Base-by-base conservation (phyloP, 2,329 filamentous ascomycete genomes). In the Talaromyces sp. region DNA sequence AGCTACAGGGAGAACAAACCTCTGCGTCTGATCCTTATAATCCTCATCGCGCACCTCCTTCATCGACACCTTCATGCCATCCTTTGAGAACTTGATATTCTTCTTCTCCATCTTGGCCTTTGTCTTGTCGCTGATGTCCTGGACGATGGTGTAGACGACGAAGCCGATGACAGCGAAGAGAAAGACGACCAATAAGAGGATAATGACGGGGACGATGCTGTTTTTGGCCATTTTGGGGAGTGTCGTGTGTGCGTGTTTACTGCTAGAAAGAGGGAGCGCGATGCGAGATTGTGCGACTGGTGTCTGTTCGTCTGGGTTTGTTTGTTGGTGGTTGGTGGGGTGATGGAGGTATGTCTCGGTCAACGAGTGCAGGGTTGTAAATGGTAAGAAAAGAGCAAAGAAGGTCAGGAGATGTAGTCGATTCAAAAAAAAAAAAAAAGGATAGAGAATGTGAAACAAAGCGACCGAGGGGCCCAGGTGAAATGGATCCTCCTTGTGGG, bases 21-120 rank as follows among this genome's bases (percentile, higher is more conserved):
- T 84, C 76, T 89, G 87, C 56, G 85, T 87, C 73, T 77, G 82
- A 72, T 88, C 86, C 69, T 83, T 82, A 70, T 87, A 86, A 39
- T 85, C 81, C 77, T 89, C 87, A 4, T 82, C 79, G 31, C 77
- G 78, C 11, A 86, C 69, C 70, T 88, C 83, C 75, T 85, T 87
- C 52, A 89, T 83, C 1, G 84, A 84, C 9, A 89, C 86, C 68
- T 84, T 84, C 69, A 86, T 82, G 25, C 87, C 87, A 52, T 88
- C 86, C 71, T 84, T 86, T 2, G 83, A 83, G 72, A 88, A 84
- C 11, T 80, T 76, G 43, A 89, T 81, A 68, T 89, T 83, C 74
- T 86, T 86, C 79, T 86, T 86, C 77, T 89, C 86, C 83, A 89
- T 85, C 69, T 86, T 85, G 72, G 84, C 81, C 52, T 81, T 81